Evolutionary conservation across 2,329 filamentous ascomycete species (phyloP).

Genomic region (Aplosporella prunicola): DNA sequence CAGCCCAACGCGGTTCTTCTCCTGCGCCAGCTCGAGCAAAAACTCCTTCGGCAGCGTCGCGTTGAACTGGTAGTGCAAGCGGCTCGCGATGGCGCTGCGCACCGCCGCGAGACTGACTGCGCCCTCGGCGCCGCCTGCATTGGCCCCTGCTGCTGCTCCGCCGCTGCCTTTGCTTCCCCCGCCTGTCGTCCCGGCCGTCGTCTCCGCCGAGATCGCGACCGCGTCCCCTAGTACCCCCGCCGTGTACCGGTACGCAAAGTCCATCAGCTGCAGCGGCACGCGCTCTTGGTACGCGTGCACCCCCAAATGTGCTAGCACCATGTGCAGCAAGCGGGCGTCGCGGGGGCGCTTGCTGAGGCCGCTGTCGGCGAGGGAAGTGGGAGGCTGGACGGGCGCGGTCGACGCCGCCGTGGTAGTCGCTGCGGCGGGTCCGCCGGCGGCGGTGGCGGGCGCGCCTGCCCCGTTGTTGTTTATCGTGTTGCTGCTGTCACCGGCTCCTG

Average conservation of each 20-base stretch:
- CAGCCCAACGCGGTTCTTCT: conserved; percentile 58
- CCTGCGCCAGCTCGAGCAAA: conserved; percentile 62
- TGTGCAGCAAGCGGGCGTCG: conserved; percentile 70
- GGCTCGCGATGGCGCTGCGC: conserved; percentile 60
- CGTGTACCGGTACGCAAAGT: conserved; percentile 78
- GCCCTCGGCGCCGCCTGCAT: conserved; percentile 30
- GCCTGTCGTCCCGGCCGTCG: conserved; percentile 7
- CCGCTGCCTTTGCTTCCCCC: conserved; percentile 19
- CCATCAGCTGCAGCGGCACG: conserved; percentile 71
- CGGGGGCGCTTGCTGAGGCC: conserved; percentile 50
- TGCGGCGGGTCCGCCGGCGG: conserved; percentile 17
- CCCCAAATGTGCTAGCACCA: conserved; percentile 68
- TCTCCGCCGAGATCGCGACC: conserved; percentile 33
- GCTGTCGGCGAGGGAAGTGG: conserved; percentile 24
- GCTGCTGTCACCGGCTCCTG: conserved; percentile 17
- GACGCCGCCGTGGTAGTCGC: conserved; percentile 12
- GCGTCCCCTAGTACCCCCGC: conserved; percentile 62
- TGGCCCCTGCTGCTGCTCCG: conserved; percentile 8
- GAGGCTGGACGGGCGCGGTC: conserved; percentile 20
- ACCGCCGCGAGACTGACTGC: conserved; percentile 57
- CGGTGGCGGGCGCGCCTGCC: conserved; percentile 13
- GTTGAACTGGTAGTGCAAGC: conserved; percentile 61
- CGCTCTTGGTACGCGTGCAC: conserved; percentile 73
- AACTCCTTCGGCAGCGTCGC: conserved; percentile 61
- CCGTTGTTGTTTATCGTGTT: conserved; percentile 10